Evolutionary conservation across 306 rosid species (phyloP), one percentile per base, ranked within the genome.

Genomic region (Lotus japonicus): DNA sequence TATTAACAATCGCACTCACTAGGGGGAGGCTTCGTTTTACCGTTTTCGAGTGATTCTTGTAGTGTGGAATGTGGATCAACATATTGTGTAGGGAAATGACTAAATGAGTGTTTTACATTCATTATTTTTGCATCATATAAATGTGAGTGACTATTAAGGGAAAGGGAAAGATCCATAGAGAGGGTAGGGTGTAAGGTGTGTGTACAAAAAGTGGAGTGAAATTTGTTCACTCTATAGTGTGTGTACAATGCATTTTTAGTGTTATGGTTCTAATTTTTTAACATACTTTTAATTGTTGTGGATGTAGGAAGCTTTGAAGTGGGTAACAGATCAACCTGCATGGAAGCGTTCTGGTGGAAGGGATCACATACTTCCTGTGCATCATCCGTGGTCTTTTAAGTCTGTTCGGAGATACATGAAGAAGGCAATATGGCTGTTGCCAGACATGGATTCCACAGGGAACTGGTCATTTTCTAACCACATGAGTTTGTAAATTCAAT

Each of bases 381-480:
- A 94, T 78, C 99, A 94, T 83, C 99, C 99, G 2, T 94, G 99
- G 99, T 94, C 99, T 33, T 90, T 94, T 72, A 94, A 94, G 81
- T 77, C 97, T 50, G 99, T 94, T 52, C 89, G 97, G n/a, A 82
- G 81, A 71, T 81, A 15, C n/a, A 64, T 90, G 82, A 94, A 94
- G 78, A 84, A 77, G 48, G 97, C 97, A 38, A 94, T 94, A 73
- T 94, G 98, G 98, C 74, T 94, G 79, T 87, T 94, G 70, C 97
- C 98, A 4, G 98, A 94, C 77, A 90, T 94, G 98, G 98, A 94
- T 84, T 94, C 98, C 65, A 94, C 98, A 1, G 98, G 98, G 46
- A 94, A 90, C 84, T 94, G 98, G 98, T 92, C 55, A 72, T 38
- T 39, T 45, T 44, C 49, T 64, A n/a, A 74, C 58, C 67, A 33